These are phyloP conservation scores for Lachnellula occidentalis DNA, from an alignment of 2,329 filamentous ascomycete species.

Conservation along the genomic window DNA sequence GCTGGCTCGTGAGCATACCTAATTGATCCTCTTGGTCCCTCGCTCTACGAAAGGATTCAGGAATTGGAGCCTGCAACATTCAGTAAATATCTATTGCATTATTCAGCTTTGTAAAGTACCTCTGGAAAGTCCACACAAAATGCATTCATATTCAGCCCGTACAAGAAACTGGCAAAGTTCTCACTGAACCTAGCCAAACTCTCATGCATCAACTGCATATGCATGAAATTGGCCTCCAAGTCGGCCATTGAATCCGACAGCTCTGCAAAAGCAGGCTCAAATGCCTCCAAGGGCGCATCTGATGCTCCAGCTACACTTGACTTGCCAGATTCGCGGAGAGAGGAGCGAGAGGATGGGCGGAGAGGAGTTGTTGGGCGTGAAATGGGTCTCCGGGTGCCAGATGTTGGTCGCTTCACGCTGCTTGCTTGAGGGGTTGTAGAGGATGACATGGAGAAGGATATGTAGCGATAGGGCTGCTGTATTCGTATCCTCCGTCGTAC, in stretches of 20 bases:
- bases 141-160: constrained; percentile 97
- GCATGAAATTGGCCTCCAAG: constrained; percentile 94
- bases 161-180: constrained; percentile 91
- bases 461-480: not conserved
- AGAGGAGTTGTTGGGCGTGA: constrained; percentile 81
- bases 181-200: constrained; percentile 89
- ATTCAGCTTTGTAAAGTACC: constrained; percentile 42
- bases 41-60: constrained; percentile 72
- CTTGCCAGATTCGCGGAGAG: constrained; percentile 66
- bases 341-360: constrained; percentile 82
- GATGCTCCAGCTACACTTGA: constrained; percentile 46
- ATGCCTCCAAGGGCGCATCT: constrained; percentile 67
- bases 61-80: constrained; percentile 61
- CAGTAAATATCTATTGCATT: not conserved
- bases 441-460: constrained; percentile 17
- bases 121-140: constrained; percentile 98
- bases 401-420: constrained; percentile 26
- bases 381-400: constrained; percentile 23
- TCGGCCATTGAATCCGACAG: constrained; percentile 91
- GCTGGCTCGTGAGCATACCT: constrained; percentile 29
- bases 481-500: not conserved
- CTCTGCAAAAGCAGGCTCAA: constrained; percentile 90
- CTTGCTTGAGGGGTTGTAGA: constrained; percentile 27
- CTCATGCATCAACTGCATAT: constrained; percentile 95
- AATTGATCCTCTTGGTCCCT: constrained; percentile 51